These are phyloP conservation scores for Aspergillus tubingensis DNA, from an alignment of 2,329 filamentous ascomycete species.

Conservation along the genomic window DNA sequence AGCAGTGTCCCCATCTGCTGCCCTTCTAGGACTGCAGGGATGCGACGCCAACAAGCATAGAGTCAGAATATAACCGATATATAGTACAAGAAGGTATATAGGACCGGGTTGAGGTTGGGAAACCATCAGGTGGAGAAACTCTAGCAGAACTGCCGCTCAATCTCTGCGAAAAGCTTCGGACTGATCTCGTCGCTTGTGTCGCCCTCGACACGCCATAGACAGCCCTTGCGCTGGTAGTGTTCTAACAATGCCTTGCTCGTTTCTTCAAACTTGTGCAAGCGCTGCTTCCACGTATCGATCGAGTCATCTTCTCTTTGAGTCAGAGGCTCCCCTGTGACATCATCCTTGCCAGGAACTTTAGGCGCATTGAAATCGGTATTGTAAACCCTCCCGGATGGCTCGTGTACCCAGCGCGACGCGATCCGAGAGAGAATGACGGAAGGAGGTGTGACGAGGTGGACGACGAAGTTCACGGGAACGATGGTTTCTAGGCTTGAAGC, in stretches of 20 bases:
- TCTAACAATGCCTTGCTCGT: constrained; percentile 82
- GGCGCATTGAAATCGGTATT: constrained; percentile 93
- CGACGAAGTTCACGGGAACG: constrained; percentile 91
- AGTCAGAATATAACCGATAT: constrained; percentile 10
- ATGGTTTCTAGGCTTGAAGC: constrained; percentile 75
- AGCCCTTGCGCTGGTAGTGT: constrained; percentile 81
- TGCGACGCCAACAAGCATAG: constrained; percentile 14
- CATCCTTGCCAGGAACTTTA: constrained; percentile 76
- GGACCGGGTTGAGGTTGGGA: not conserved
- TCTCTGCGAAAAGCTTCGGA: constrained; percentile 81
- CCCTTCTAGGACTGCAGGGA: constrained; percentile 7
- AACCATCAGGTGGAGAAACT: no score
- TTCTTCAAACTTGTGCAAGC: constrained; percentile 82
- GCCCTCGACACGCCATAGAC: constrained; percentile 84
- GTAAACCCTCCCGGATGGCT: constrained; percentile 87
- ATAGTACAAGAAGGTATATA: constrained; percentile 22
- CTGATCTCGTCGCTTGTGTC: constrained; percentile 93
- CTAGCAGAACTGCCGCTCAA: constrained; percentile 71
- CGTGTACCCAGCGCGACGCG: constrained; percentile 89
- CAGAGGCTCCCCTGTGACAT: constrained; percentile 84
- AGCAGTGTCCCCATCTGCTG: not conserved
- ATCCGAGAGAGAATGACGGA: constrained; percentile 88
- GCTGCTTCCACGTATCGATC: constrained; percentile 78
- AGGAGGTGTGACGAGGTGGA: constrained; percentile 81
- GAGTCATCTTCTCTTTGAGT: constrained; percentile 83